Base-by-base conservation (phyloP, 306 rosid genomes). In the Acacia acuminata region DNA sequence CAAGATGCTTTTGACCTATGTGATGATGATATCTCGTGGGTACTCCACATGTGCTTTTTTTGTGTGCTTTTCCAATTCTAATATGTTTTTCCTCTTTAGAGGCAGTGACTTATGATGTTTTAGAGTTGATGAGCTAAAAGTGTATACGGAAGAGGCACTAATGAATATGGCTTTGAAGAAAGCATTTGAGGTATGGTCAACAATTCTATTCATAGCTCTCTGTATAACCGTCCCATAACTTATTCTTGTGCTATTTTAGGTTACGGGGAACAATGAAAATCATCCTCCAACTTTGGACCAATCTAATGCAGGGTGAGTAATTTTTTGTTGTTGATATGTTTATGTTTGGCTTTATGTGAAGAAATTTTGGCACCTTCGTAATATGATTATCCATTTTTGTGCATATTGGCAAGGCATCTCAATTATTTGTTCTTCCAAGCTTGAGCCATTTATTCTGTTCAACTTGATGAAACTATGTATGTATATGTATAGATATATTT, bases 61-160 rank as follows among this genome's bases (percentile, higher is more conserved):
- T 73, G 4, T 3, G 8, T 17, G 22, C 22, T 65, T 80, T n/a
- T 7, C 34, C 2, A 72, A 5, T 11, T 24, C 40, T 44, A 19
- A 16, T 51, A 24, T 66, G 13, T 58, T 47, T 74, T 67, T 22
- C 6, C 45, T 66, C 81, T 44, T 8, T 53, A 7, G 30, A 22
- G 34, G 70, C 71, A 16, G 25, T 55, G 24, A 55, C 77, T n/a
- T n/a, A n/a, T 64, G 11, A 50, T 19, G 34, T 72, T 77, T 84
- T 85, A 94, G 97, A 74, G 90, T 91, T 67, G 94, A 91, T 82
- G 98, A 86, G 42, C 98, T 94, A 69, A 93, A 88, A 84, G 82
- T 93, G 5, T 90, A 83, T 75, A 87, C 90, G 8, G 98, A 90
- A 34, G 95, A 89, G 22, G 93, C 93, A 73, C 84, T 94, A 73